Base-by-base conservation (phyloP, 306 rosid species). In the Vigna angularis region DNA sequence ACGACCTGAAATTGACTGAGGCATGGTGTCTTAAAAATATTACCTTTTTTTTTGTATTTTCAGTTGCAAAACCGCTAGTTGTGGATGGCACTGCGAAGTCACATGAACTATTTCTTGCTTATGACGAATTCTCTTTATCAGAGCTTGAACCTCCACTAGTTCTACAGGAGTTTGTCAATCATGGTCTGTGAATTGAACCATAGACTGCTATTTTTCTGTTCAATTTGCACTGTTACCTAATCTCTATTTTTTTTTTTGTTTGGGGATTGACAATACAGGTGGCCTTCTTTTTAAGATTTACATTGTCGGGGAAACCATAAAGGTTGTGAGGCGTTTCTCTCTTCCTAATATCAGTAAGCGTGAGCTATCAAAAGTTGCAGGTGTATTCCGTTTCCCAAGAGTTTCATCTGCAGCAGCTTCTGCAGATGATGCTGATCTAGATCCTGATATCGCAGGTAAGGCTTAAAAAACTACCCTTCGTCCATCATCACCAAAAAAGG, bases 111-210 rank as follows among this genome's bases (percentile, higher is more conserved):
- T 87, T 26, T 75, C 88, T 87, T 84, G 90, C 86, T 52, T 87
- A 87, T 16, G 88, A 87, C 20, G 88, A 87, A 69, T 81, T 84
- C 81, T 84, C 88, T 73, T 86, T 87, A 12, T 73, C 88, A 2
- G 86, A 84, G 84, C 83, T 87, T 75, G 82, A 84, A 67, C 90
- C 90, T 71, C 90, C 90, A 11, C 73, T 87, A 48, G 90, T 87
- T 72, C 86, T 87, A 45, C 90, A 87, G 78, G 90, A 87, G 83
- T 87, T 87, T 82, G 88, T 87, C 56, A 87, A 87, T 70, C 88
- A 87, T 67, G 90, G 90, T 87, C 73, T 82, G 76, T 66, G 83
- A 75, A 71, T 56, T 72, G 53, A 72, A 59, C 75, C 75, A 52
- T 56, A 34, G 15, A 51, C 67, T 20, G 26, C 5, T 42, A 14